phyloP scores from a whole-genome alignment of 179 eudicot genomes.

The Spergularia azorica region DNA sequence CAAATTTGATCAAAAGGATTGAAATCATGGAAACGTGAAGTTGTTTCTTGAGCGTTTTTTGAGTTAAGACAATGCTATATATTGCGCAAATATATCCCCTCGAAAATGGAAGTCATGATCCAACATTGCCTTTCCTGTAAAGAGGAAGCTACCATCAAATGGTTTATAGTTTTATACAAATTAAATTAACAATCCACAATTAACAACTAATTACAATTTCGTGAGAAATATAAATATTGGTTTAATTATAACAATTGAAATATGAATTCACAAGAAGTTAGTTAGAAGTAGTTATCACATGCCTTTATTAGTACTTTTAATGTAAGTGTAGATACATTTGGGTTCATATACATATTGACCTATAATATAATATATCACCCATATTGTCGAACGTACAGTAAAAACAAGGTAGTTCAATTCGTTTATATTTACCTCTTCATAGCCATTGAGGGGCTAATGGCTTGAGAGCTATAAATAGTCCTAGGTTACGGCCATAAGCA shows the following conservation, averaged over 20 bases:
- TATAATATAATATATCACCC: too few species aligned
- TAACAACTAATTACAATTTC: background rate
- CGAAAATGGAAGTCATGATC: background rate
- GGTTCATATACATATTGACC: too few species aligned
- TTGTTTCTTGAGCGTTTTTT: background rate
- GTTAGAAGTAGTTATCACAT: too few species aligned
- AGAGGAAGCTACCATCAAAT: background rate
- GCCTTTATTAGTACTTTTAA: too few species aligned
- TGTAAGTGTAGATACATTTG: too few species aligned
- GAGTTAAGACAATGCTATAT: background rate
- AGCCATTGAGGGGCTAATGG: background rate
- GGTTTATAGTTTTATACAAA: background rate
- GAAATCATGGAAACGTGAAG: background rate
- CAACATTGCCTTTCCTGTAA: conserved; percentile 6
- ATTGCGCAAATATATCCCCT: background rate
- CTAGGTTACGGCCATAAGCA: too few species aligned
- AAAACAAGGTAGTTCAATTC: too few species aligned
- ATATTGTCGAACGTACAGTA: too few species aligned
- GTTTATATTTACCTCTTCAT: background rate
- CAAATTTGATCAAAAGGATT: background rate
- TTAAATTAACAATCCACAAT: background rate
- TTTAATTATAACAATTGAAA: too few species aligned
- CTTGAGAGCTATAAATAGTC: background rate
- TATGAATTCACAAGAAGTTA: too few species aligned
- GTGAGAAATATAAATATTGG: background rate